Evolutionary conservation across 192 early-diverging fungal species (phyloP).

Genomic region (Radiomyces spectabilis): DNA sequence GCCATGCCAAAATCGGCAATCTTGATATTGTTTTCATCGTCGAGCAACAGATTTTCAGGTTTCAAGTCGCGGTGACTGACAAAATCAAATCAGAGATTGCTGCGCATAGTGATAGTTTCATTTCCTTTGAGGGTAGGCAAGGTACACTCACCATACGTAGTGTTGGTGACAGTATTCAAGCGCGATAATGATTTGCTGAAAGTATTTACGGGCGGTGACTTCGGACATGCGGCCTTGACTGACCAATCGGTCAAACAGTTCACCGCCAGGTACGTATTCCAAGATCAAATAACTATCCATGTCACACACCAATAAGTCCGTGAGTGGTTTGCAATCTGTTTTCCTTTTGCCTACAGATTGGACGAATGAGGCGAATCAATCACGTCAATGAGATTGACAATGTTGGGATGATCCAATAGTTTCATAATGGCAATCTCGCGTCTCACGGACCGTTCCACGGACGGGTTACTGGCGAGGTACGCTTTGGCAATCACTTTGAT

Average conservation of each 20-base stretch:
- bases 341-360: conserved; percentile 13
- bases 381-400: conserved; percentile 41
- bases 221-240: conserved; percentile 50
- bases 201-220: conserved; percentile 55
- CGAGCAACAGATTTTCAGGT: conserved; percentile 64
- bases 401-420: conserved; percentile 44
- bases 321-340: not conserved
- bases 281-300: conserved; percentile 61
- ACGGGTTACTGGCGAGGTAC: conserved; percentile 30
- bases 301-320: no score
- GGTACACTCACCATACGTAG: conserved; percentile 49
- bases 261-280: conserved; percentile 65
- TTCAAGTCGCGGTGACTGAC: conserved; percentile 87
- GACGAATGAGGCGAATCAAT: conserved; percentile 32
- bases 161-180: conserved; percentile 63
- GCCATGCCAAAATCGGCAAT: conserved; percentile 96
- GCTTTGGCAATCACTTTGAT: conserved; percentile 48
- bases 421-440: conserved; percentile 52
- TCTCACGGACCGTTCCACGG: conserved; percentile 39
- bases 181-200: conserved; percentile 67
- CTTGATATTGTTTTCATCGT: conserved; percentile 54
- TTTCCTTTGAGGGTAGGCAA: not conserved
- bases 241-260: conserved; percentile 67
- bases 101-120: not conserved
- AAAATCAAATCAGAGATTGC: conserved; percentile 1